Percentiles rank a stretch among this genome's conserved stretches.
Evolutionary conservation across 495 filamentous ascomycete species (phyloP).

Genomic region (Penicillium malachiteum): DNA sequence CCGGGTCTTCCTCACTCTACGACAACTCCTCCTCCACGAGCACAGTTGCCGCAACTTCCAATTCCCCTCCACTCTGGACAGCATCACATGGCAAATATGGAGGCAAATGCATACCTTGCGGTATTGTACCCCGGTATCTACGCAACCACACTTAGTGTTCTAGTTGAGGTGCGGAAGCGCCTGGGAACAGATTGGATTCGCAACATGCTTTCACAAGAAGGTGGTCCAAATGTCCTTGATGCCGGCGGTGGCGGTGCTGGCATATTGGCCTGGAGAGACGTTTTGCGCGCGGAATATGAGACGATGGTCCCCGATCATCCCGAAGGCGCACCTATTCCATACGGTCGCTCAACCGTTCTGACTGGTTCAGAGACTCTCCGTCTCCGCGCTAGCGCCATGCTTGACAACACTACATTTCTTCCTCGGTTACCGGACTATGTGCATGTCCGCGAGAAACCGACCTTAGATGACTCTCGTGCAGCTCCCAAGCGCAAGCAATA

Average conservation of each 20-base stretch:
- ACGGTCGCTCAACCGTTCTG: conserved; percentile 62
- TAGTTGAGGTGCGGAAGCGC: conserved; percentile 84
- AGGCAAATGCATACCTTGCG: conserved; percentile 80
- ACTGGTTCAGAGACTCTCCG: conserved; percentile 65
- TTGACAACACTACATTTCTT: conserved; percentile 88
- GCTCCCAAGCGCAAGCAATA: conserved; percentile 69
- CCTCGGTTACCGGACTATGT: conserved; percentile 89
- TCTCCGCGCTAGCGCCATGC: conserved; percentile 69
- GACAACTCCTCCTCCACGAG: conserved; percentile 49
- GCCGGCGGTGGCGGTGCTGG: conserved; percentile 83
- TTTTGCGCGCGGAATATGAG: conserved; percentile 78
- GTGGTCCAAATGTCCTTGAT: conserved; percentile 80
- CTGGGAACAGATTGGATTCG: conserved; percentile 79
- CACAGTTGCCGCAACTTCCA: conserved; percentile 59
- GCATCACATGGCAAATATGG: conserved; percentile 74
- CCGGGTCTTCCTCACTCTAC: conserved; percentile 69
- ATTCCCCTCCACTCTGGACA: conserved; percentile 71
- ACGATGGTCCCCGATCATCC: conserved; percentile 52
- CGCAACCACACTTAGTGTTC: conserved; percentile 64
- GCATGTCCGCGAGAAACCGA: conserved; percentile 54
- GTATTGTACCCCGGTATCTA: conserved; percentile 80
- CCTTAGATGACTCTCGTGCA: conserved; percentile 41
- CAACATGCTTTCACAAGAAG: conserved; percentile 60
- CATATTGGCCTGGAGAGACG: conserved; percentile 78
- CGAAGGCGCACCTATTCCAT: conserved; percentile 38